phyloP scores from a whole-genome alignment of 176 grass and related monocot species.

The Hsuehochloa calcarea region DNA sequence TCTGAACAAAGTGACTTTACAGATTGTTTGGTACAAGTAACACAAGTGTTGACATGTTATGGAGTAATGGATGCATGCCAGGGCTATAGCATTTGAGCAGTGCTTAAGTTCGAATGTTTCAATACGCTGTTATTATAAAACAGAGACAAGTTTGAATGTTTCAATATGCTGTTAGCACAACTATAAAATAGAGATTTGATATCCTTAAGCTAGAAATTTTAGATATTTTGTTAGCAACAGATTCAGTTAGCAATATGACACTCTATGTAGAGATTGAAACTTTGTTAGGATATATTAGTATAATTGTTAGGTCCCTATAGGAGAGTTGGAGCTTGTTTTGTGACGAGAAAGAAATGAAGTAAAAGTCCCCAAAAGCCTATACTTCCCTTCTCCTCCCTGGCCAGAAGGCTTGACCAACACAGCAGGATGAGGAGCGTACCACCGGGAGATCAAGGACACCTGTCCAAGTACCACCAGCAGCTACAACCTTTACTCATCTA shows the following conservation, averaged over 20 bases:
- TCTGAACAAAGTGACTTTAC: background rate
- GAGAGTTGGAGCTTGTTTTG: background rate
- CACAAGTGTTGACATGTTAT: background rate
- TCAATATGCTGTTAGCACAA: background rate
- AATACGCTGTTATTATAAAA: background rate
- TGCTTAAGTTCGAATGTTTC: background rate
- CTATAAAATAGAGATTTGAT: background rate
- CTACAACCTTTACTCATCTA: background rate
- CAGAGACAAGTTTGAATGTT: background rate
- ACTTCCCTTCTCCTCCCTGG: background rate
- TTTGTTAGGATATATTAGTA: too few species aligned
- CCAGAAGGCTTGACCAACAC: background rate
- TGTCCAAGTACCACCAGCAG: background rate
- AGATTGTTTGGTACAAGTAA: background rate
- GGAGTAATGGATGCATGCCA: background rate
- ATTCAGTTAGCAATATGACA: background rate
- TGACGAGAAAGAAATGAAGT: background rate
- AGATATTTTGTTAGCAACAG: background rate
- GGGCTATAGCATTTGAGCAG: background rate
- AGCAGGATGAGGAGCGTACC: background rate
- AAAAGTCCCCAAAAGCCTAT: background rate
- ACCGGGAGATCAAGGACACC: background rate
- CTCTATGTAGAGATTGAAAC: too few species aligned
- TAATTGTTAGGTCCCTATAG: background rate
- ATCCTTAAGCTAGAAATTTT: background rate